Evolutionary conservation across 495 filamentous ascomycete species (phyloP).

Genomic region (Penicillium simplicissimum): DNA sequence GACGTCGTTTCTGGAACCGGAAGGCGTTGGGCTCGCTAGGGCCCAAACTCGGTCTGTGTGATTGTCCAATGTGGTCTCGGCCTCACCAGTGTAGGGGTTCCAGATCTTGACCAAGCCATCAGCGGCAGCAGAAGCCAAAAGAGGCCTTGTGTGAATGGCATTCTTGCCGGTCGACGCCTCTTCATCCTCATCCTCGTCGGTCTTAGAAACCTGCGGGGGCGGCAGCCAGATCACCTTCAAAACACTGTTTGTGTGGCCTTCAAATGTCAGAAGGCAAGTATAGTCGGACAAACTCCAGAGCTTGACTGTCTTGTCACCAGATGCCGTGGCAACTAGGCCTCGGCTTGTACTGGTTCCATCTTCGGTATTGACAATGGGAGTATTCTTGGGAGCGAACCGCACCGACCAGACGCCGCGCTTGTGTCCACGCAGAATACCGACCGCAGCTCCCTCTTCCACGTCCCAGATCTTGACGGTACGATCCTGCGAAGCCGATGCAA

Average conservation of each 20-base stretch:
- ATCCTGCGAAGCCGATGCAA: constrained; percentile 96
- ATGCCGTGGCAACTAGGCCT: constrained; percentile 81
- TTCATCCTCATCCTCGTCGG: constrained; percentile 41
- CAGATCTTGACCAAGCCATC: constrained; percentile 98
- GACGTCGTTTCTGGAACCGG: constrained; percentile 41
- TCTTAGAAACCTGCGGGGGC: constrained; percentile 48
- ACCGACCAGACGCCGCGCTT: constrained; percentile 94
- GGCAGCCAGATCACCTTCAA: constrained; percentile 92
- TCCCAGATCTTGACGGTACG: constrained; percentile 97
- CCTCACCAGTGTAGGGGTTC: constrained; percentile 79
- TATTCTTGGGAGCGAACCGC: constrained; percentile 77
- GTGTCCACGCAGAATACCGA: constrained; percentile 89
- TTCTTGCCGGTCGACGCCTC: constrained; percentile 27
- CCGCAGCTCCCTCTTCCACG: constrained; percentile 78
- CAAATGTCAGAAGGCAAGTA: constrained; percentile 88
- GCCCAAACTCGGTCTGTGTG: constrained; percentile 94
- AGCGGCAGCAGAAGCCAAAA: constrained; percentile 84
- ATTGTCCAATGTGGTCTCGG: constrained; percentile 87
- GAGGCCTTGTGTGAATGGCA: constrained; percentile 41
- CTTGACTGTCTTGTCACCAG: constrained; percentile 93
- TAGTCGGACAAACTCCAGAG: constrained; percentile 94
- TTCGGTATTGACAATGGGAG: constrained; percentile 69
- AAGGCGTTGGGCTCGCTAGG: constrained; percentile 65
- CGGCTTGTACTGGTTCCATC: constrained; percentile 60
- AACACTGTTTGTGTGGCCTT: constrained; percentile 94